Evolutionary conservation across 805 yeast genomes (phyloP).

Genomic region (Tetrapisispora arboricola): DNA sequence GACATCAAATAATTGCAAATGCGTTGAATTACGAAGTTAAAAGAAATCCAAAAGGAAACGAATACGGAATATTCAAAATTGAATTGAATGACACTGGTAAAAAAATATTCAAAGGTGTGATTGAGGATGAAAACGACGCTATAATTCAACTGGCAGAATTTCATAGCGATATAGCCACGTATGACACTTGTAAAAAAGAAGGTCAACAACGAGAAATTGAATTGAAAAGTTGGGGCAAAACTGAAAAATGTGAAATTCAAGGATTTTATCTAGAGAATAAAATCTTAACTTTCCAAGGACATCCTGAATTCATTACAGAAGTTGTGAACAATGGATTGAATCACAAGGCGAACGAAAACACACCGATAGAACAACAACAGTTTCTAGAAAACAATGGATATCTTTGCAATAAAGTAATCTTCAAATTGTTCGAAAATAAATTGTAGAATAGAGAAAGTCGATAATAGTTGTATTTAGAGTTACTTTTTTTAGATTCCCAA

Average conservation of each 20-base stretch:
- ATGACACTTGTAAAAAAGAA: too few relatives aligned
- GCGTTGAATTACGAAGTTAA: slow-evolving; percentile 53
- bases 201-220: too few relatives aligned
- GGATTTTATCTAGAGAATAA: slow-evolving; percentile 48
- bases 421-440: neutral
- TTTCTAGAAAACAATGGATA: neutral
- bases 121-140: slow-evolving; percentile 7
- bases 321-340: slow-evolving; percentile 13
- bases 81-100: slow-evolving; percentile 32
- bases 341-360: too few relatives aligned
- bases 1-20: slow-evolving; percentile 70
- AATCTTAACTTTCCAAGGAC: slow-evolving; percentile 74
- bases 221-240: slow-evolving; percentile 38
- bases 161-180: slow-evolving; percentile 47
- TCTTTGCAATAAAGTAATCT: neutral
- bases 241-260: slow-evolving; percentile 50
- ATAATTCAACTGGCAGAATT: slow-evolving; percentile 39
- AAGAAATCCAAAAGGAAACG: slow-evolving; percentile 60
- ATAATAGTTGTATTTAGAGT: too few relatives aligned
- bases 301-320: slow-evolving; percentile 62
- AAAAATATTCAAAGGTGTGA: slow-evolving; percentile 8
- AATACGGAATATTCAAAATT: slow-evolving; percentile 50
- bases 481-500: too few relatives aligned
- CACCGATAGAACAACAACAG: too few relatives aligned
- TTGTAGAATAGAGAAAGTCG: neutral